Evolutionary conservation across 169 alveolate species (phyloP), one percentile per base, ranked within the genome.

Genomic region (Eimeria acervulina): DNA sequence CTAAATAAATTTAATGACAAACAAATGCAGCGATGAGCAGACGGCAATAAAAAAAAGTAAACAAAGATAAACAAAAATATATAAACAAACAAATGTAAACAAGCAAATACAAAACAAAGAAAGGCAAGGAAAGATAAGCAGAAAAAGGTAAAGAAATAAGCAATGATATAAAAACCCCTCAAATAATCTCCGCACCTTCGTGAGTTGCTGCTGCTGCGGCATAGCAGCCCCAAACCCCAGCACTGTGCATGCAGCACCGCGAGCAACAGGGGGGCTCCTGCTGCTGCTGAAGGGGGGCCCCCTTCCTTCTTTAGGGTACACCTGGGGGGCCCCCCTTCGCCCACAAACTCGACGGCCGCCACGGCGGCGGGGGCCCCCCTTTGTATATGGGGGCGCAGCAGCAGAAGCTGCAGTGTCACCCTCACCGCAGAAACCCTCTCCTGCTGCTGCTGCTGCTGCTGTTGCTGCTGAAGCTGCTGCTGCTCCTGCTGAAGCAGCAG

Each of bases 251-350:
- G 93, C 93, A 85, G 93, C 93, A 7, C 80, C 44, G 0, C 93
- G 93, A n/a, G 93, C 93, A 3, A 61, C 80, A 17, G 93, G 38
- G 33, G 93, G 80, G 52, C 93, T 85, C 26, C 93, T 19, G 93
- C 93, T 85, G 93, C 66, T 21, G 70, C 51, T 36, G 26, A 47
- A 28, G 70, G 74, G 23, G 19, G 51, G 47, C 63, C 88, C 51
- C 61, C 61, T 51, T 4, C 83, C 44, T 12, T 23, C 44, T 19
- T 28, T 68, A 19, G 80, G 80, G 47, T 68, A 28, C 26, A 68
- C 21, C 80, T n/a, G 42, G 26, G 40, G 61, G 63, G 51, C 74
- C 26, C 90, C 66, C 28, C 90, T 19, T 23, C 36, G 51, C 74
- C 47, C 74, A 44, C 63, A n/a, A n/a, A 81, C 90, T 12, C 90